These are phyloP conservation scores for Cystobasidium tubakii DNA, from an alignment of 768 basidiomycete genomes.

Conservation along the genomic window DNA sequence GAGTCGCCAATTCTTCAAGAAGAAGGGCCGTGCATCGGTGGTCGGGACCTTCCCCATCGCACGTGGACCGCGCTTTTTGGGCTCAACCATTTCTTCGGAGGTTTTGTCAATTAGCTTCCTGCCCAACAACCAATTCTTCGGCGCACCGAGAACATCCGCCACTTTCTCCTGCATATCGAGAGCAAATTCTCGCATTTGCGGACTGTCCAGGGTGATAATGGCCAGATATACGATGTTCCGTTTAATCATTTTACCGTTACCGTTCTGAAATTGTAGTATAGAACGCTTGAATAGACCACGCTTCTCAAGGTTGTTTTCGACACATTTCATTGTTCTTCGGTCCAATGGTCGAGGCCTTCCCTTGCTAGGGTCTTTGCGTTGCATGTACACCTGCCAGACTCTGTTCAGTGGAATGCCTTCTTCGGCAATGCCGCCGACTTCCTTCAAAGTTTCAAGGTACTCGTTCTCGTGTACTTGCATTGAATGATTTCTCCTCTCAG, in stretches of 20 bases:
- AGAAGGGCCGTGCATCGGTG: conserved; percentile 52
- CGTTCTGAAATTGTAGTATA: conserved; percentile 6
- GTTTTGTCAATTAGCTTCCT: background rate
- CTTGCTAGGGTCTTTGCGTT: background rate
- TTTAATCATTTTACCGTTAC: background rate
- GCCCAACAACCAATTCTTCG: conserved; percentile 15
- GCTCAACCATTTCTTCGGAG: conserved; percentile 43
- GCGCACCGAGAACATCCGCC: background rate
- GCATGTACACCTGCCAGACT: background rate
- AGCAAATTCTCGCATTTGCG: conserved; percentile 1
- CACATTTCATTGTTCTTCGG: conserved; percentile 3
- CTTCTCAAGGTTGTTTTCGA: background rate
- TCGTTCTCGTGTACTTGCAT: conserved; percentile 26
- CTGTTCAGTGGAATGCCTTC: background rate
- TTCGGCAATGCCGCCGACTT: conserved; percentile 29
- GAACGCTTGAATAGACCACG: conserved; percentile 18
- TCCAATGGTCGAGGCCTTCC: conserved; percentile 2
- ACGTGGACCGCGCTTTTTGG: background rate
- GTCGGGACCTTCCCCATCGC: background rate
- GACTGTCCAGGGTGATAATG: background rate
- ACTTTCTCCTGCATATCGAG: conserved; percentile 3
- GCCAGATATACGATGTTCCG: conserved; percentile 1
- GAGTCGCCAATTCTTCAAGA: conserved; percentile 66
- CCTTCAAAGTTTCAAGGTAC: background rate
- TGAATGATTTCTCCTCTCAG: conserved; percentile 17